Evolutionary conservation across 352 stramenopile species (phyloP), one percentile per base, ranked within the genome.

Genomic region (Lagenidium sp.): DNA sequence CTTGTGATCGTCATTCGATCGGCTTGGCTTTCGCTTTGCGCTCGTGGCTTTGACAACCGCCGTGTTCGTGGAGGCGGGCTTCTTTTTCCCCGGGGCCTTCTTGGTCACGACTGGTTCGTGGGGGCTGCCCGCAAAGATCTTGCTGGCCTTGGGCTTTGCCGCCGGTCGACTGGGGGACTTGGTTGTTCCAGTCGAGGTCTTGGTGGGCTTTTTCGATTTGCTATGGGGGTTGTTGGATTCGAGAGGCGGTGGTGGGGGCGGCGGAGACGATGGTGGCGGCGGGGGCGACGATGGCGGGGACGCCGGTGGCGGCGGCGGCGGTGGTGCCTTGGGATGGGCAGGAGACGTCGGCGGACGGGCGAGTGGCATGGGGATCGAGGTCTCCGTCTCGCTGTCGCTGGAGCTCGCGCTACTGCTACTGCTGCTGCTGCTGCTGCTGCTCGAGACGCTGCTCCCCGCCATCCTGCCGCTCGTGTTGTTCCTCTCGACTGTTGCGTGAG

Each of bases 341-440:
- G n/a, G n/a, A n/a, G n/a, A n/a, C n/a, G 54, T 13, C 51, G 39
- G 16, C 59, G 55, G 11, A 63, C 40, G 18, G 36, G 55, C 22
- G 41, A 26, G 24, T 50, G 60, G 25, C 62, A n/a, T n/a, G n/a
- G n/a, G n/a, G n/a, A n/a, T n/a, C n/a, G n/a, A n/a, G n/a, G n/a
- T n/a, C n/a, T n/a, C 36, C 23, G 65, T 35, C 20, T 70, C 63
- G 37, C 68, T 52, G 36, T 76, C 67, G 41, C 60, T 77, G 37
- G 59, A 75, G 38, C 57, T 78, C 38, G 44, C 53, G 35, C 60
- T 64, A 44, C 57, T 81, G 46, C 53, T 56, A 40, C 55, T 63
- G 30, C 59, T 56, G 53, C 62, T 67, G 24, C 50, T 60, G 43
- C 44, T 46, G 23, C 55, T 65, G 22, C 52, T 52, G 28, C 28